Percentiles rank a stretch among this genome's conserved stretches.
Conservation (phyloP, 2,329 filamentous ascomycete species). For the Cordyceps fumosorosea region DNA sequence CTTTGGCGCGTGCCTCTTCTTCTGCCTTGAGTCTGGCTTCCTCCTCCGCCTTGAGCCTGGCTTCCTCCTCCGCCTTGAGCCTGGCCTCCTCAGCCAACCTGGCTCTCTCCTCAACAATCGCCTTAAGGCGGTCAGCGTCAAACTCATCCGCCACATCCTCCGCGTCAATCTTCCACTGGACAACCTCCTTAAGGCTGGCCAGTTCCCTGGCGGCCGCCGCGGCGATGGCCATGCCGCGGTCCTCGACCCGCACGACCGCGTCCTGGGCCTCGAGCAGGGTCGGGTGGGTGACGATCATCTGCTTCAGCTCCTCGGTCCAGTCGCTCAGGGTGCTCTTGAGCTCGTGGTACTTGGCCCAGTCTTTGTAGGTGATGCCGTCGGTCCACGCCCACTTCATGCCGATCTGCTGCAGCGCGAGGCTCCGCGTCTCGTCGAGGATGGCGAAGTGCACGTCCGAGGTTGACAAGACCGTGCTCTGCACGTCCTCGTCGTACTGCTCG, state of each 20-base stretch:
- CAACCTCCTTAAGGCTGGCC: slow-evolving; percentile 72
- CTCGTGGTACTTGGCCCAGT: slow-evolving; percentile 92
- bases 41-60: slow-evolving; percentile 17
- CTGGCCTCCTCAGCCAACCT: slow-evolving; percentile 28
- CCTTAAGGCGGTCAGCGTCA: slow-evolving; percentile 57
- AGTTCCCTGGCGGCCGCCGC: slow-evolving; percentile 75
- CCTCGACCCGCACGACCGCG: slow-evolving; percentile 63
- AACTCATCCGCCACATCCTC: slow-evolving; percentile 74
- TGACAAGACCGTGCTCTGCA: slow-evolving; percentile 60
- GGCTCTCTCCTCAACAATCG: slow-evolving; percentile 29
- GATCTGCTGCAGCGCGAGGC: slow-evolving; percentile 82
- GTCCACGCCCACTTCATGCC: slow-evolving; percentile 95
- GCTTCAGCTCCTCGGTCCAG: slow-evolving; percentile 77
- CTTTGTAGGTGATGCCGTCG: slow-evolving; percentile 91
- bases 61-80: slow-evolving; percentile 19
- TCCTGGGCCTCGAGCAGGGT: slow-evolving; percentile 62
- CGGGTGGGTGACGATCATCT: slow-evolving; percentile 67
- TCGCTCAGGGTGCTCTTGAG: slow-evolving; percentile 75
- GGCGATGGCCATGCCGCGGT: slow-evolving; percentile 73
- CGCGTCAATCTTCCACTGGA: slow-evolving; percentile 73
- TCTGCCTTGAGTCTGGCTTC: slow-evolving; percentile 15
- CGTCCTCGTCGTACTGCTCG: slow-evolving; percentile 61
- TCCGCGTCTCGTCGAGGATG: slow-evolving; percentile 75
- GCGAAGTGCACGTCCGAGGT: slow-evolving; percentile 75
- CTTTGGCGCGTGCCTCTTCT: slow-evolving; percentile 19